Conservation (phyloP, 169 alveolate species). For the Perkinsus marinus region DNA sequence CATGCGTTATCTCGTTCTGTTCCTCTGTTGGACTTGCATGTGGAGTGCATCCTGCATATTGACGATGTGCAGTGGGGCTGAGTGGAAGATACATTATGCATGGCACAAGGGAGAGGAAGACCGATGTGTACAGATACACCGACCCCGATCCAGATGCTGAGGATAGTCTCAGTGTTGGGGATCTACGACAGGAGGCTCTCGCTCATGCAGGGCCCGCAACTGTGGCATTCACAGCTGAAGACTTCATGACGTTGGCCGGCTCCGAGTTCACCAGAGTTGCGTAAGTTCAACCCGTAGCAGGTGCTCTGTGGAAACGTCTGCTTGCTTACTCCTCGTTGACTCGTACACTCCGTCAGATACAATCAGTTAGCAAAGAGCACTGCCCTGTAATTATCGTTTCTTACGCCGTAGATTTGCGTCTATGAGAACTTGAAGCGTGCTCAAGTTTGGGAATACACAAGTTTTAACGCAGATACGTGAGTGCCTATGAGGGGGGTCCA, state of each 20-base stretch:
- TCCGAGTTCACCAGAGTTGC: neutral
- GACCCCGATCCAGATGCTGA: neutral
- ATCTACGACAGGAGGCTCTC: neutral
- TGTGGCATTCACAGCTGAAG: neutral
- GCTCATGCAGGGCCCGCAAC: neutral
- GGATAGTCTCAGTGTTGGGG: neutral
- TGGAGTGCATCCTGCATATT: neutral
- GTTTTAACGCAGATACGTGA: too few relatives aligned
- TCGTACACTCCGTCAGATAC: neutral
- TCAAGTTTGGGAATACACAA: too few relatives aligned
- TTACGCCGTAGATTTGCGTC: too few relatives aligned
- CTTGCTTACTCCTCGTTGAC: neutral
- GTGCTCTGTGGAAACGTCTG: neutral
- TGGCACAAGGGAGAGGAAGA: too few relatives aligned
- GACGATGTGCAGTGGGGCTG: too few relatives aligned
- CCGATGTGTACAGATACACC: neutral
- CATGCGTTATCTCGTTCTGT: too few relatives aligned
- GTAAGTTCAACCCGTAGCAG: neutral
- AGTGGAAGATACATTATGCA: too few relatives aligned
- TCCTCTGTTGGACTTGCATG: neutral
- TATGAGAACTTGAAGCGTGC: too few relatives aligned
- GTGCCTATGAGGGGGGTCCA: too few relatives aligned
- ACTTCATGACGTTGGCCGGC: neutral
- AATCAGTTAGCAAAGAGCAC: neutral
- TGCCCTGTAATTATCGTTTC: too few relatives aligned